A percentile compares a stretch with the other conserved stretches of the same genome.
phyloP scores from a whole-genome alignment of 2,329 filamentous ascomycete genomes.

The Alternaria hordeiaustralica region DNA sequence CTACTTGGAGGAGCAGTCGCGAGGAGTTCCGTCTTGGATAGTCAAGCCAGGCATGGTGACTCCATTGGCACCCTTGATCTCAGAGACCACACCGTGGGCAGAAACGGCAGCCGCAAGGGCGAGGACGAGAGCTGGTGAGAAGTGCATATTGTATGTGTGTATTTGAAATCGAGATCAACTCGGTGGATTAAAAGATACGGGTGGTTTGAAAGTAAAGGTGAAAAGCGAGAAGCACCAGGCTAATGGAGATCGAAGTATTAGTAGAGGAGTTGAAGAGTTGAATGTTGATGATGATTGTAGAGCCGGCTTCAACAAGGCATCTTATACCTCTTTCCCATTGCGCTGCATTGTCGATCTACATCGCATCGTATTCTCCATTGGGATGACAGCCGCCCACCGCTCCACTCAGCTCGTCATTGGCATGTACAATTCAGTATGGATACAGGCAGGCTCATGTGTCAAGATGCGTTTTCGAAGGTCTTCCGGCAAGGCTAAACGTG shows the following conservation, averaged over 20 bases:
- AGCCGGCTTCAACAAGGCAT: slow-evolving; percentile 9
- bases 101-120: slow-evolving; percentile 53
- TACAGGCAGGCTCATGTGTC: slow-evolving; percentile 21
- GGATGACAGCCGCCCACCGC: slow-evolving; percentile 6
- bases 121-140: slow-evolving; percentile 34
- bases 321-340: slow-evolving; percentile 23
- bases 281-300: slow-evolving; percentile 23
- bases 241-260: slow-evolving; percentile 18
- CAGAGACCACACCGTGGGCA: slow-evolving; percentile 65
- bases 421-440: slow-evolving; percentile 13
- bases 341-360: neutral
- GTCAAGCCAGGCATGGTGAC: slow-evolving; percentile 67
- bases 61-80: slow-evolving; percentile 65
- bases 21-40: slow-evolving; percentile 70
- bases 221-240: slow-evolving; percentile 28
- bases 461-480: slow-evolving; percentile 14
- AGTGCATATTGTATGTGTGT: slow-evolving; percentile 31
- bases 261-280: slow-evolving; percentile 15
- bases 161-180: slow-evolving; percentile 24
- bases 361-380: slow-evolving; percentile 8
- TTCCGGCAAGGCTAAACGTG: slow-evolving; percentile 19
- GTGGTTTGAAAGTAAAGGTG: slow-evolving; percentile 7
- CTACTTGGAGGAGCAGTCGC: slow-evolving; percentile 65
- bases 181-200: slow-evolving; percentile 3
- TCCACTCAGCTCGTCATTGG: neutral